Percentiles rank a stretch among this genome's conserved stretches.
These are phyloP conservation scores for Martiniozyma asiatica DNA, from an alignment of 1,139 yeast species.

Conservation along the genomic window DNA sequence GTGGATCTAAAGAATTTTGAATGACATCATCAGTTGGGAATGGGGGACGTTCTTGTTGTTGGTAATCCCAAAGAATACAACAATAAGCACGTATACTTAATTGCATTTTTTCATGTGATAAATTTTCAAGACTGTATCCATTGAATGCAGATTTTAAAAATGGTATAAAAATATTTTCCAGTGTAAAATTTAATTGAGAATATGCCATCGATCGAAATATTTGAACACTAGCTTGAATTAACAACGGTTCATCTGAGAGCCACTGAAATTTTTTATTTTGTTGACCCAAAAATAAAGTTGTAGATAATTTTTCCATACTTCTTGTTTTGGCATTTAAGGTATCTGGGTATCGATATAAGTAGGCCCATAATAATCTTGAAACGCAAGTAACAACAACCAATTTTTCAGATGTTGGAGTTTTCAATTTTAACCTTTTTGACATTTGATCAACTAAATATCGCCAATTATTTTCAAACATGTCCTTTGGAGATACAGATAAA, in stretches of 20 bases:
- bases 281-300: conserved; percentile 40
- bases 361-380: conserved; percentile 80
- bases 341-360: conserved; percentile 74
- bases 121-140: conserved; percentile 44
- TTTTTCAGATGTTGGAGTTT: conserved; percentile 42
- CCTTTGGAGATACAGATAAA: conserved; percentile 72
- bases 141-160: conserved; percentile 43
- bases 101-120: conserved; percentile 59
- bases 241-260: conserved; percentile 48
- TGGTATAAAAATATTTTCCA: conserved; percentile 66
- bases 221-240: conserved; percentile 59
- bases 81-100: conserved; percentile 64
- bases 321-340: conserved; percentile 79
- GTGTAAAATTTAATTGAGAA: conserved; percentile 63
- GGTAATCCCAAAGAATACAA: conserved; percentile 51
- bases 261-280: conserved; percentile 57
- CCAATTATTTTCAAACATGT: conserved; percentile 71
- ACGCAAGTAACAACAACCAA: conserved; percentile 51
- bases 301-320: conserved; percentile 33
- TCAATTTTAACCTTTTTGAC: conserved; percentile 30
- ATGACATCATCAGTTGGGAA: conserved; percentile 63
- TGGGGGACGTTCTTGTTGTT: conserved; percentile 46
- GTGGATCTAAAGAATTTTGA: conserved; percentile 22
- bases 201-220: conserved; percentile 66
- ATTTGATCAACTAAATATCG: conserved; percentile 45